These are phyloP conservation scores for Blyttiomyces sp. DNA, from an alignment of 371 early-diverging fungal species.

Conservation along the genomic window DNA sequence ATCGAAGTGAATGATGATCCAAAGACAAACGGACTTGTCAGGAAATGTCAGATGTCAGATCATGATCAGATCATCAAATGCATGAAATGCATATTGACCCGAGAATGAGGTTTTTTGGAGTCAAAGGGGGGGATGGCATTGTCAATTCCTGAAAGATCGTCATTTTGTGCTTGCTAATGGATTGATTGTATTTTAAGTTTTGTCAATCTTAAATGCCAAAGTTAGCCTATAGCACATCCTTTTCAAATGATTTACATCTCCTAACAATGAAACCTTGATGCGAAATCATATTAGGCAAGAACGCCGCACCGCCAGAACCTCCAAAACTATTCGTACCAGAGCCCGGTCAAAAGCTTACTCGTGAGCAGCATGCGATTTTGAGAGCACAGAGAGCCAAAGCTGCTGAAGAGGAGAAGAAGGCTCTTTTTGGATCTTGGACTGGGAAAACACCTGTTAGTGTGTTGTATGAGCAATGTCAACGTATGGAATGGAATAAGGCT, in stretches of 20 bases:
- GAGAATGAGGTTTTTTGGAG: too few species aligned
- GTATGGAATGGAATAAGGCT: constrained; percentile 73
- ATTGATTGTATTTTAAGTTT: too few species aligned
- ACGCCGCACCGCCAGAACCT: neutral
- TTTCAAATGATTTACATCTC: neutral
- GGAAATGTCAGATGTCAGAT: too few species aligned
- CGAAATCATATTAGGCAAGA: neutral
- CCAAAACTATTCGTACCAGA: constrained; percentile 18
- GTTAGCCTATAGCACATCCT: too few species aligned
- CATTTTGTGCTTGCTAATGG: too few species aligned
- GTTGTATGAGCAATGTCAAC: constrained; percentile 76
- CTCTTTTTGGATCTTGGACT: constrained; percentile 76
- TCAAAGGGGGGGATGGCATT: too few species aligned
- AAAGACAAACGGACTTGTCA: too few species aligned
- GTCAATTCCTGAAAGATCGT: too few species aligned
- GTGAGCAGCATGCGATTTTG: constrained; percentile 20
- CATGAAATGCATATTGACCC: too few species aligned
- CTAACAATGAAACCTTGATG: neutral
- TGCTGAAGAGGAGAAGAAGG: constrained; percentile 14
- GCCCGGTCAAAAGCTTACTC: constrained; percentile 20
- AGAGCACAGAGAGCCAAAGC: constrained; percentile 14
- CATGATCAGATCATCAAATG: too few species aligned
- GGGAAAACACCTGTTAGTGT: constrained; percentile 80
- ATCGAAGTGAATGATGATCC: too few species aligned
- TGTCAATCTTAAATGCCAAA: neutral